Conservation (phyloP, 2,329 filamentous ascomycete species). For the Aspergillus sergii region DNA sequence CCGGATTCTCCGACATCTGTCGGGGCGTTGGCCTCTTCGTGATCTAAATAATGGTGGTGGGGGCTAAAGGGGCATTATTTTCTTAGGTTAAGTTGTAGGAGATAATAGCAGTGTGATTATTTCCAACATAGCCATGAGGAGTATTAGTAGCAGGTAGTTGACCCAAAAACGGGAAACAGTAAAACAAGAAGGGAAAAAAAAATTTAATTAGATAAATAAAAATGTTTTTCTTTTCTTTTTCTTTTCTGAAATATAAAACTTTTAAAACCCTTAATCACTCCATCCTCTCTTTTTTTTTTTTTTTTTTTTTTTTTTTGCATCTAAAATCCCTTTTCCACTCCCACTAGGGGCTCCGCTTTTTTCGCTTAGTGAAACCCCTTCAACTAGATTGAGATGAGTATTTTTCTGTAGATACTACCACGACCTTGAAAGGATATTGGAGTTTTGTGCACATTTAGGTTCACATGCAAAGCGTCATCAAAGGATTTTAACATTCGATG, state of each 20-base stretch:
- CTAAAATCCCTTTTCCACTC: neutral
- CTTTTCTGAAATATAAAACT: neutral
- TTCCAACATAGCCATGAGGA: neutral
- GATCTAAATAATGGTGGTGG: neutral
- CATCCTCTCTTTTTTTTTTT: neutral
- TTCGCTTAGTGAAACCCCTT: neutral
- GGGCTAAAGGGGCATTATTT: neutral
- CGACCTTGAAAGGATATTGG: too few relatives aligned
- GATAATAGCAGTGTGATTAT: neutral
- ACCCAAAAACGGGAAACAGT: neutral
- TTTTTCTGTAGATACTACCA: neutral
- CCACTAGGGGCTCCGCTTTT: slow-evolving; percentile 1
- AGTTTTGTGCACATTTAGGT: neutral
- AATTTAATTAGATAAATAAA: neutral
- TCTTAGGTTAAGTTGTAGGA: neutral
- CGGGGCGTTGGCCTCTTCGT: neutral
- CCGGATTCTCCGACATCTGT: neutral
- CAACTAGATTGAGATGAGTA: neutral
- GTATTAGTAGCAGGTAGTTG: neutral
- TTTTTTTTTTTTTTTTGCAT: neutral
- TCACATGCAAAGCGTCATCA: neutral
- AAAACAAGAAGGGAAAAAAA: neutral
- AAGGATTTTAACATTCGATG: neutral
- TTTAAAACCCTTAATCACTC: neutral
- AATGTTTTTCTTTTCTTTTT: too few relatives aligned